These are phyloP conservation scores for Begonia loranthoides DNA, from an alignment of 306 rosid species.

Conservation along the genomic window DNA sequence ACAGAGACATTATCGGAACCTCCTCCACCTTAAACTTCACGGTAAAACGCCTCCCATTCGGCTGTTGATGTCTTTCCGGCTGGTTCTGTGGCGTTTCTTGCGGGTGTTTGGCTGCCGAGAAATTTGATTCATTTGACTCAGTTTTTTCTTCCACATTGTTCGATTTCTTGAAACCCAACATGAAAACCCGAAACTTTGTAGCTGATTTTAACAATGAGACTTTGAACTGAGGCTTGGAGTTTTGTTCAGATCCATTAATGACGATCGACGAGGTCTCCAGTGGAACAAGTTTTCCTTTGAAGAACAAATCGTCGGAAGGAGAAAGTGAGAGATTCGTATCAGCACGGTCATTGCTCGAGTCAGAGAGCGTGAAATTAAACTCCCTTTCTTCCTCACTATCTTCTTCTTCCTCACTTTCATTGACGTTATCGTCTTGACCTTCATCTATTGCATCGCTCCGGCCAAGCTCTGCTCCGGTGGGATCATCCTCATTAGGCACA, in stretches of 20 bases:
- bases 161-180: slow-evolving; percentile 51
- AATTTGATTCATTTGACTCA: slow-evolving; percentile 19
- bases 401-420: slow-evolving; percentile 8
- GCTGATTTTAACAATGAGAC: slow-evolving; percentile 72
- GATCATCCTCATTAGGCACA: slow-evolving; percentile 43
- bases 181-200: slow-evolving; percentile 72
- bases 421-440: slow-evolving; percentile 5
- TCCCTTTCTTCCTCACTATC: slow-evolving; percentile 37
- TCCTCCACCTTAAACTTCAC: slow-evolving; percentile 80
- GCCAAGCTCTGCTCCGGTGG: slow-evolving; percentile 11
- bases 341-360: slow-evolving; percentile 39
- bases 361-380: slow-evolving; percentile 66
- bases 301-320: slow-evolving; percentile 62
- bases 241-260: slow-evolving; percentile 27
- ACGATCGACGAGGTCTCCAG: slow-evolving; percentile 37
- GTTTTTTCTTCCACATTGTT: slow-evolving; percentile 25
- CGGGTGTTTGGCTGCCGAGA: slow-evolving; percentile 9
- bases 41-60: slow-evolving; percentile 40
- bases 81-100: slow-evolving; percentile 1
- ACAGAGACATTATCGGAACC: slow-evolving; percentile 74
- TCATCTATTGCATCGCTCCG: not conserved
- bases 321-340: slow-evolving; percentile 60
- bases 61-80: slow-evolving; percentile 1
- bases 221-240: slow-evolving; percentile 47
- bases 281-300: slow-evolving; percentile 65